Percentiles rank a stretch among this genome's conserved stretches.
Evolutionary conservation across 352 stramenopile genomes (phyloP).

Genomic region (Phytophthora nicotianae): DNA sequence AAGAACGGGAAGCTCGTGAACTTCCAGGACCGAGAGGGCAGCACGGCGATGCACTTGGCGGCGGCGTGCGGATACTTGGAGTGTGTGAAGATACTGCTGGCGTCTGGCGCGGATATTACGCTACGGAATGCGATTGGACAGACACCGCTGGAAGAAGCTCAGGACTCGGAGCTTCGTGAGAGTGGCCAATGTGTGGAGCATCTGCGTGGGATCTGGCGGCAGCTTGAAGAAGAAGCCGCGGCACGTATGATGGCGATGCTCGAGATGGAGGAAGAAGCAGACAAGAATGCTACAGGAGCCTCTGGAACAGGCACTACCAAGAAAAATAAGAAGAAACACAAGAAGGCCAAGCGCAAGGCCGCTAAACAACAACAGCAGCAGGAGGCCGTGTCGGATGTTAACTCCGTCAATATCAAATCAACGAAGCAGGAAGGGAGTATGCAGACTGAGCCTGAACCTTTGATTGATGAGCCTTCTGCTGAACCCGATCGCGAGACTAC

Average conservation of each 20-base stretch:
- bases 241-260: constrained; percentile 85
- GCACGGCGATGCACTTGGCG: constrained; percentile 83
- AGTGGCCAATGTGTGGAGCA: constrained; percentile 67
- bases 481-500: background rate
- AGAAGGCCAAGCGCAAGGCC: constrained; percentile 71
- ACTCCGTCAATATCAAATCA: background rate
- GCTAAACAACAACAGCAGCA: constrained; percentile 34
- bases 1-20: constrained; percentile 77
- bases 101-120: constrained; percentile 72
- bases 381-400: constrained; percentile 13
- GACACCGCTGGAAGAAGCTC: constrained; percentile 80
- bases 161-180: constrained; percentile 61
- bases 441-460: background rate
- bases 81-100: constrained; percentile 72
- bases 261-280: constrained; percentile 73
- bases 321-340: constrained; percentile 78
- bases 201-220: constrained; percentile 65
- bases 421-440: constrained; percentile 8
- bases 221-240: constrained; percentile 78
- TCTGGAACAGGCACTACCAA: constrained; percentile 31
- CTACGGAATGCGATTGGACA: constrained; percentile 80
- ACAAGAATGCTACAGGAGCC: constrained; percentile 1
- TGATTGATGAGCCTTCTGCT: background rate
- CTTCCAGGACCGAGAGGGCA: constrained; percentile 83
- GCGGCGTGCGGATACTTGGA: constrained; percentile 74